Conservation (phyloP, 352 stramenopile species). For the Phytopythium helicoides region DNA sequence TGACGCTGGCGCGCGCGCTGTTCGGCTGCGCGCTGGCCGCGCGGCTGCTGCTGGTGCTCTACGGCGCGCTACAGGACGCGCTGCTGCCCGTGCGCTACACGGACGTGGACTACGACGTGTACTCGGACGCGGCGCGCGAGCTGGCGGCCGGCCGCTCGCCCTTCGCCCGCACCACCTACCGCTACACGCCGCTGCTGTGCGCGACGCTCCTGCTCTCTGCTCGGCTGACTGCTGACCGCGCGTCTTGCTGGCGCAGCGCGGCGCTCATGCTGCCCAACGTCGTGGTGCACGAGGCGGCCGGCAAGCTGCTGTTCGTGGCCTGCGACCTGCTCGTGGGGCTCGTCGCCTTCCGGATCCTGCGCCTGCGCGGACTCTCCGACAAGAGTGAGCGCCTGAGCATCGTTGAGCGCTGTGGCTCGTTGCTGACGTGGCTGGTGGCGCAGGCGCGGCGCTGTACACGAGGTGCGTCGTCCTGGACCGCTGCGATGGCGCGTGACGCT, state of each 20-base stretch:
- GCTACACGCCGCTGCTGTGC: slow-evolving; percentile 97
- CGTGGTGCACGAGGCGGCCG: slow-evolving; percentile 75
- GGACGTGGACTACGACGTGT: slow-evolving; percentile 99
- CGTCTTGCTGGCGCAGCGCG: slow-evolving; percentile 30
- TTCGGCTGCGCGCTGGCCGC: slow-evolving; percentile 53
- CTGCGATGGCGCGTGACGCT: background rate
- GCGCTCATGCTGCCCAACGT: slow-evolving; percentile 77
- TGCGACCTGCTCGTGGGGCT: slow-evolving; percentile 93
- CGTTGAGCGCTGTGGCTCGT: background rate
- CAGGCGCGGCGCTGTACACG: slow-evolving; percentile 63
- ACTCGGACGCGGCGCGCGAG: slow-evolving; percentile 94
- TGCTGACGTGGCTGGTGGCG: background rate
- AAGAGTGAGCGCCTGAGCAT: slow-evolving; percentile 25
- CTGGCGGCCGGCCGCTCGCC: slow-evolving; percentile 87
- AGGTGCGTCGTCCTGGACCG: slow-evolving; percentile 20
- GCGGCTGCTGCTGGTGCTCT: slow-evolving; percentile 66
- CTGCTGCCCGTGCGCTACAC: slow-evolving; percentile 94
- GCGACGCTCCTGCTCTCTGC: slow-evolving; percentile 7
- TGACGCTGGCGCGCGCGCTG: slow-evolving; percentile 24
- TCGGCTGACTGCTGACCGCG: slow-evolving; percentile 1
- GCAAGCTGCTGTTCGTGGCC: slow-evolving; percentile 96
- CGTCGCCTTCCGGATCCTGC: slow-evolving; percentile 87
- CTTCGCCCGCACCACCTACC: slow-evolving; percentile 97
- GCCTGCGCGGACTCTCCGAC: slow-evolving; percentile 49
- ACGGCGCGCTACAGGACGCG: slow-evolving; percentile 72